A percentile compares a stretch with the other conserved stretches of the same genome.
Conservation (phyloP, 345 rosid genomes). For the Leavenworthia alabamica region DNA sequence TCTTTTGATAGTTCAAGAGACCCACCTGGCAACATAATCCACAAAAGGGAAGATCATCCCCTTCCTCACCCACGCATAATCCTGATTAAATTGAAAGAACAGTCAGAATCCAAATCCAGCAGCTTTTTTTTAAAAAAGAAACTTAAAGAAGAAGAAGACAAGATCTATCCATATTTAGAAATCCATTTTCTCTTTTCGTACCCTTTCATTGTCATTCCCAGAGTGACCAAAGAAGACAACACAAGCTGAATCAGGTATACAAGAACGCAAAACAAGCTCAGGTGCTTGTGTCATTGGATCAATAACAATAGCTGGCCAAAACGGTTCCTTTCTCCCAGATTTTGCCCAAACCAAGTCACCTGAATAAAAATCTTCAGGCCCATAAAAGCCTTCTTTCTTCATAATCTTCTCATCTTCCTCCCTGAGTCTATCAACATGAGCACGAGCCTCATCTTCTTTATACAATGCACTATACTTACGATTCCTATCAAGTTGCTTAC, state of each 20-base stretch:
- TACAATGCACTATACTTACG: constrained; percentile 42
- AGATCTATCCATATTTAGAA: neutral
- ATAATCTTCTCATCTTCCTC: constrained; percentile 22
- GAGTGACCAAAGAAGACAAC: constrained; percentile 86
- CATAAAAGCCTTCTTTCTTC: constrained; percentile 57
- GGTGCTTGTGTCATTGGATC: constrained; percentile 98
- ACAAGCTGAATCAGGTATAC: constrained; percentile 88
- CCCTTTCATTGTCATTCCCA: constrained; percentile 73
- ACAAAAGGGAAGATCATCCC: constrained; percentile 87
- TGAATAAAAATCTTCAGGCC: constrained; percentile 85
- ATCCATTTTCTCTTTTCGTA: constrained; percentile 22
- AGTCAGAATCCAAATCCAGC: neutral
- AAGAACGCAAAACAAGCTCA: constrained; percentile 82
- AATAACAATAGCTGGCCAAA: constrained; percentile 90
- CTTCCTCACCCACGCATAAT: constrained; percentile 75
- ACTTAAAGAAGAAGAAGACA: neutral
- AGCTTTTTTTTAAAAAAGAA: no score
- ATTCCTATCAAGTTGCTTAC: constrained; percentile 26
- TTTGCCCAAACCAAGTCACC: constrained; percentile 98
- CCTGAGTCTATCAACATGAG: constrained; percentile 10
- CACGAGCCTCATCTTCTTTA: no score
- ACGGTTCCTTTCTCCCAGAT: constrained; percentile 60
- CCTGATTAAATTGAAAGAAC: constrained; percentile 41
- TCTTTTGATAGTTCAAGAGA: neutral
- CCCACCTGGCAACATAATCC: constrained; percentile 70